phyloP scores from a whole-genome alignment of 176 grass and related monocot genomes.

The Triticum turgidum region DNA sequence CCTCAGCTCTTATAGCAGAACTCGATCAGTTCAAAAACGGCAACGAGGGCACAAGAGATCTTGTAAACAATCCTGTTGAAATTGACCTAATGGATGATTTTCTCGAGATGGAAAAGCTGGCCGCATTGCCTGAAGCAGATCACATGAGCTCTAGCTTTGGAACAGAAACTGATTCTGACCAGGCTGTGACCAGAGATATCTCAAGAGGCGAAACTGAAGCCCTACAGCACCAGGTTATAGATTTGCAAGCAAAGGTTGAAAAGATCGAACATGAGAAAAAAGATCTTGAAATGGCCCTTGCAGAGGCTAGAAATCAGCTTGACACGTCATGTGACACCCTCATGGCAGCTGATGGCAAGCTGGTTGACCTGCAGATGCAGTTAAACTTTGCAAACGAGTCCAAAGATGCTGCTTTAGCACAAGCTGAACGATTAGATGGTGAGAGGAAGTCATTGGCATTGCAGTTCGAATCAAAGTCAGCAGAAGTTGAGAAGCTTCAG shows the following conservation, averaged over 20 bases:
- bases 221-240: conserved; percentile 33
- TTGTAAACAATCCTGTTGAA: conserved; percentile 53
- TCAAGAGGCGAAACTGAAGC: conserved; percentile 46
- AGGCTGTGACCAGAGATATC: conserved; percentile 33
- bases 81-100: conserved; percentile 99
- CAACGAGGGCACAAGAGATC: conserved; percentile 41
- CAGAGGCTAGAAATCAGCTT: conserved; percentile 57
- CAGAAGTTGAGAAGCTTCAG: conserved; percentile 53
- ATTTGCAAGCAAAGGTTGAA: conserved; percentile 46
- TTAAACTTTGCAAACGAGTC: conserved; percentile 59
- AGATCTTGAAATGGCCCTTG: conserved; percentile 55
- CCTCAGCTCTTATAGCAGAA: conserved; percentile 78
- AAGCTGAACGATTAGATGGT: conserved; percentile 42
- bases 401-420: conserved; percentile 38
- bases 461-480: conserved; percentile 51
- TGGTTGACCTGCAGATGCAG: conserved; percentile 61
- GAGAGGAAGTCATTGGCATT: conserved; percentile 54
- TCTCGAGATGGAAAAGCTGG: conserved; percentile 95
- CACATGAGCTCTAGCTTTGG: conserved; percentile 35
- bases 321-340: conserved; percentile 44
- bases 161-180: conserved; percentile 55
- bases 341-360: conserved; percentile 50
- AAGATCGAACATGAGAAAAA: conserved; percentile 69
- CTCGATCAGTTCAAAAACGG: conserved; percentile 77
- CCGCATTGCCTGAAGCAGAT: conserved; percentile 59